Conservation (phyloP, 2,329 filamentous ascomycete genomes). For the Phoma herbarum region DNA sequence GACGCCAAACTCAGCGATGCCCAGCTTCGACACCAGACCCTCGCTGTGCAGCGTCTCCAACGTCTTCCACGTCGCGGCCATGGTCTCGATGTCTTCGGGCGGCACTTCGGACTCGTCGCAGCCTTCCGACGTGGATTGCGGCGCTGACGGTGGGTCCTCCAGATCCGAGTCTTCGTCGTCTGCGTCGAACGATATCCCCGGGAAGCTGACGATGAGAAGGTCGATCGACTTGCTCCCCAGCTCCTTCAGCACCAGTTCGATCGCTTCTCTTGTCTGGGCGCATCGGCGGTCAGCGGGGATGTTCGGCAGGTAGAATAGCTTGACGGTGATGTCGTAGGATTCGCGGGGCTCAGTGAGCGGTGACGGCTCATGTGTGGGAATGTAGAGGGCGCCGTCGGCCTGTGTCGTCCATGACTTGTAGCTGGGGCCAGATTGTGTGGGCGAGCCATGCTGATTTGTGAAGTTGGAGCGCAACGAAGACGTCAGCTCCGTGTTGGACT, state of each 20-base stretch:
- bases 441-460: conserved; percentile 72
- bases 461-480: conserved; percentile 89
- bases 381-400: conserved; percentile 65
- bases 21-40: conserved; percentile 77
- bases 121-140: conserved; percentile 49
- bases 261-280: conserved; percentile 77
- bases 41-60: conserved; percentile 77
- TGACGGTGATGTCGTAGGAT: conserved; percentile 94
- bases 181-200: conserved; percentile 91
- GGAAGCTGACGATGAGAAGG: conserved; percentile 91
- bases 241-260: conserved; percentile 81
- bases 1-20: conserved; percentile 90
- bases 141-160: conserved; percentile 54
- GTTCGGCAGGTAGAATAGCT: conserved; percentile 88
- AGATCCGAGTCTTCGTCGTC: conserved; percentile 82
- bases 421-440: conserved; percentile 50
- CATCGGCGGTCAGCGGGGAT: conserved; percentile 71
- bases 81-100: conserved; percentile 65
- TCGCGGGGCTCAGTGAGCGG: conserved; percentile 81
- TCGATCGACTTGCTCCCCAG: conserved; percentile 79
- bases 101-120: conserved; percentile 42
- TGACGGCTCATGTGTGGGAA: conserved; percentile 76
- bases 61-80: conserved; percentile 72
- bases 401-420: conserved; percentile 73
- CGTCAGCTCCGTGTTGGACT: conserved; percentile 92